These are phyloP conservation scores for Phytophthora crassamura DNA, from an alignment of 352 stramenopile genomes.

Conservation along the genomic window DNA sequence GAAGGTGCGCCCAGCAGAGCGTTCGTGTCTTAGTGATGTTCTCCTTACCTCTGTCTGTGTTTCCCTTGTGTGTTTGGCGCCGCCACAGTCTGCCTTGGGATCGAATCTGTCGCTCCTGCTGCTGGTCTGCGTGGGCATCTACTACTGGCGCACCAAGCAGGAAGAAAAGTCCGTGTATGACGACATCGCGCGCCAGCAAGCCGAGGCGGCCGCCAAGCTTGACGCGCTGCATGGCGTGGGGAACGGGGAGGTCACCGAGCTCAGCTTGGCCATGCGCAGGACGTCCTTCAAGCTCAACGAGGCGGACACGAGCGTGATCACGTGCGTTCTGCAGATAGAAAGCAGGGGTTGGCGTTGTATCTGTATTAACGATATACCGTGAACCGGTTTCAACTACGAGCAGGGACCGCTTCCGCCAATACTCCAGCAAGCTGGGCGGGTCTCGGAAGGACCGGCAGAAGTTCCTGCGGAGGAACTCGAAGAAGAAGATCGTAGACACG, in stretches of 20 bases:
- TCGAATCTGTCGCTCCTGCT: conserved; percentile 71
- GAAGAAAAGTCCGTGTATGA: conserved; percentile 72
- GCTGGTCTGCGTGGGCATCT: conserved; percentile 64
- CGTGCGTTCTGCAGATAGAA: conserved; percentile 46
- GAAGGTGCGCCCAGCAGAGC: conserved; percentile 45
- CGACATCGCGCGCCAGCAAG: conserved; percentile 67
- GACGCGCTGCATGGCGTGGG: conserved; percentile 62
- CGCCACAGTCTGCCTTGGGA: conserved; percentile 60
- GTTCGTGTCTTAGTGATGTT: background rate
- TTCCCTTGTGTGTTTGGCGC: conserved; percentile 1
- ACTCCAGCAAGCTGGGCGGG: conserved; percentile 78
- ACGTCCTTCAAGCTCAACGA: conserved; percentile 77
- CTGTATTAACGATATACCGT: conserved; percentile 1
- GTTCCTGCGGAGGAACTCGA: conserved; percentile 61
- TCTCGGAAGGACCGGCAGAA: conserved; percentile 72
- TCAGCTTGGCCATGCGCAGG: conserved; percentile 59
- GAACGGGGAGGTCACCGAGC: conserved; percentile 54
- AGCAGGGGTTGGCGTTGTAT: background rate
- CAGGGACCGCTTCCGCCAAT: conserved; percentile 76
- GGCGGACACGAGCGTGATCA: conserved; percentile 71
- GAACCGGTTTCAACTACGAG: background rate
- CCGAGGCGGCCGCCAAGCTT: conserved; percentile 69
- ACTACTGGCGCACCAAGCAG: conserved; percentile 70
- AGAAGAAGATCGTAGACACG: conserved; percentile 22
- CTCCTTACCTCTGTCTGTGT: background rate